Evolutionary conservation across 352 stramenopile genomes (phyloP).

Genomic region (Pythium phragmitis): DNA sequence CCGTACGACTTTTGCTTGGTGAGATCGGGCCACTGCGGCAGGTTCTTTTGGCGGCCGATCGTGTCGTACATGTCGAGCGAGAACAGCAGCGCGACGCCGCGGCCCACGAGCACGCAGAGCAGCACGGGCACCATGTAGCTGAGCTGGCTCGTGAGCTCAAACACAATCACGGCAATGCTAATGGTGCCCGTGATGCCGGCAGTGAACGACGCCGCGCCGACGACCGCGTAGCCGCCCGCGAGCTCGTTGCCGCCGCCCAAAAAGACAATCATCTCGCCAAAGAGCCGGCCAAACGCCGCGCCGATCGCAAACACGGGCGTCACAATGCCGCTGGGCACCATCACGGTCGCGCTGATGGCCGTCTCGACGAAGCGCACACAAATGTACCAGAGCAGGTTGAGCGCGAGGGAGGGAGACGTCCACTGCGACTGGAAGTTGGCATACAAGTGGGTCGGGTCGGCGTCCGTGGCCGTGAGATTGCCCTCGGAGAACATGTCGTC

Average conservation of each 20-base stretch:
- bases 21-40: constrained; percentile 79
- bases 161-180: constrained; percentile 81
- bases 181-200: constrained; percentile 76
- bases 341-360: constrained; percentile 75
- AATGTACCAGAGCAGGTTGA: constrained; percentile 72
- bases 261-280: constrained; percentile 82
- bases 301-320: constrained; percentile 91
- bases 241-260: constrained; percentile 47
- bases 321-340: constrained; percentile 89
- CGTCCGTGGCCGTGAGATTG: constrained; percentile 34
- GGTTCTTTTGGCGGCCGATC: constrained; percentile 74
- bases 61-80: constrained; percentile 86
- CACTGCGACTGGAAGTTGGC: constrained; percentile 51
- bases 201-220: constrained; percentile 82
- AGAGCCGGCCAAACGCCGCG: constrained; percentile 83
- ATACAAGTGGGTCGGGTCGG: constrained; percentile 26
- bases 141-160: constrained; percentile 89
- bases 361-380: constrained; percentile 79
- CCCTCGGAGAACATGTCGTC: constrained; percentile 86
- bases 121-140: constrained; percentile 89
- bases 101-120: constrained; percentile 73
- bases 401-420: constrained; percentile 54
- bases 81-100: constrained; percentile 62
- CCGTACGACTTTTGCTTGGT: constrained; percentile 77
- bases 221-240: constrained; percentile 74